phyloP scores from a whole-genome alignment of 345 rosid genomes.

The Salix koriyanagi region DNA sequence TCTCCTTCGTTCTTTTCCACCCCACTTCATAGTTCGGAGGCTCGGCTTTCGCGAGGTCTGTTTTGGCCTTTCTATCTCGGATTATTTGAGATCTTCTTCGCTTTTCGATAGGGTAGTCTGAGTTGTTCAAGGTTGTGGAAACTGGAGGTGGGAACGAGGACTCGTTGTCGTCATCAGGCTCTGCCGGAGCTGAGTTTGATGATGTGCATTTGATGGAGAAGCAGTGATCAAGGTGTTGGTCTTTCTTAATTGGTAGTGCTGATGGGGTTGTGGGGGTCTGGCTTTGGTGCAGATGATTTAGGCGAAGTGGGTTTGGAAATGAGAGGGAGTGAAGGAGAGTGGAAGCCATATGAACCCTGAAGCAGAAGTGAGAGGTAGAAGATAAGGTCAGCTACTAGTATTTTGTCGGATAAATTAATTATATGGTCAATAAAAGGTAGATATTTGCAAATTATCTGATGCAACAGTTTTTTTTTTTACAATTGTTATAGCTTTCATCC shows the following conservation, averaged over 20 bases:
- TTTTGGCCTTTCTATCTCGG: conserved; percentile 39
- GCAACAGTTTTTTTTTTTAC: neutral
- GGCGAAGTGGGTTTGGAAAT: conserved; percentile 15
- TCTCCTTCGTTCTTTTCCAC: conserved; percentile 74
- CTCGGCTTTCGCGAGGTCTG: conserved; percentile 40
- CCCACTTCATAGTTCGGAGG: conserved; percentile 83
- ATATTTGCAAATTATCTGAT: neutral
- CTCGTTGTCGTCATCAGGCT: neutral
- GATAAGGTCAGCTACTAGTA: neutral
- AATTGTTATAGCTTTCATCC: too few species aligned
- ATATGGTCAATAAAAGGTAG: neutral
- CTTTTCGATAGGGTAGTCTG: conserved; percentile 71
- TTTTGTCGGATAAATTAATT: neutral
- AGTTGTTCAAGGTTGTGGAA: conserved; percentile 41
- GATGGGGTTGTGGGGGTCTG: conserved; percentile 4
- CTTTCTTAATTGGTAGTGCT: neutral
- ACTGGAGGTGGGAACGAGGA: conserved; percentile 37
- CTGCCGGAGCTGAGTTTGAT: conserved; percentile 12
- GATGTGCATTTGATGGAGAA: conserved; percentile 33
- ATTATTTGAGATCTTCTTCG: conserved; percentile 61
- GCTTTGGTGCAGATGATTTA: conserved; percentile 2
- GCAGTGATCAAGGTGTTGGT: neutral
- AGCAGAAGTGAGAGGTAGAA: neutral
- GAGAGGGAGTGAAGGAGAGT: conserved; percentile 20
- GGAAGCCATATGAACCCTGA: conserved; percentile 25